Conservation (phyloP, 2,329 filamentous ascomycete genomes). For the Pseudocercospora macadamiae region DNA sequence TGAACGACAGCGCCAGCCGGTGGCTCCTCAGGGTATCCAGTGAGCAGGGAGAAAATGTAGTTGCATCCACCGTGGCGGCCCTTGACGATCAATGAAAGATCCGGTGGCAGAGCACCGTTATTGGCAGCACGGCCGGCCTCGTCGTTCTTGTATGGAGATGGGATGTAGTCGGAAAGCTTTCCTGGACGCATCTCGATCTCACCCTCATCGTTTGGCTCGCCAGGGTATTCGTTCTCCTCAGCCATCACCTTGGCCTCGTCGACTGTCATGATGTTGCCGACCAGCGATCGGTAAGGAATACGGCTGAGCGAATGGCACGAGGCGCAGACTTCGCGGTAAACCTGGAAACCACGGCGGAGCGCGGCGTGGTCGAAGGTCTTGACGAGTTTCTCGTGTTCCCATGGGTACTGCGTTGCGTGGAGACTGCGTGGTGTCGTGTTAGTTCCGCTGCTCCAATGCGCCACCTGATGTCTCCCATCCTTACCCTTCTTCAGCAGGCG, state of each 20-base stretch:
- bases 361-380: slow-evolving; percentile 97
- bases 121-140: slow-evolving; percentile 97
- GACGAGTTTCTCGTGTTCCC: slow-evolving; percentile 88
- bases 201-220: slow-evolving; percentile 95
- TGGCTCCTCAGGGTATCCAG: slow-evolving; percentile 94
- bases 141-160: slow-evolving; percentile 96
- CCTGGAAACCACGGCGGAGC: slow-evolving; percentile 98
- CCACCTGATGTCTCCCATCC: slow-evolving; percentile 39
- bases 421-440: slow-evolving; percentile 62
- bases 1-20: slow-evolving; percentile 85
- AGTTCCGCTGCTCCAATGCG: slow-evolving; percentile 15
- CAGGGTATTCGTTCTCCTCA: slow-evolving; percentile 98
- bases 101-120: slow-evolving; percentile 94
- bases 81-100: slow-evolving; percentile 98
- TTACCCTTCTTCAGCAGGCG: slow-evolving; percentile 97
- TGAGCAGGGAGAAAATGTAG: slow-evolving; percentile 97
- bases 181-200: slow-evolving; percentile 98
- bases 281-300: slow-evolving; percentile 89
- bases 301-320: slow-evolving; percentile 96
- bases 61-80: slow-evolving; percentile 95
- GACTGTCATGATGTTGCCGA: slow-evolving; percentile 90
- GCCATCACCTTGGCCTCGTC: slow-evolving; percentile 97
- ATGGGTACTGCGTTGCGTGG: slow-evolving; percentile 88
- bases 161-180: slow-evolving; percentile 98
- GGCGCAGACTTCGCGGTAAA: slow-evolving; percentile 97